phyloP scores from a whole-genome alignment of 306 rosid species.

The Lagenaria siceraria region DNA sequence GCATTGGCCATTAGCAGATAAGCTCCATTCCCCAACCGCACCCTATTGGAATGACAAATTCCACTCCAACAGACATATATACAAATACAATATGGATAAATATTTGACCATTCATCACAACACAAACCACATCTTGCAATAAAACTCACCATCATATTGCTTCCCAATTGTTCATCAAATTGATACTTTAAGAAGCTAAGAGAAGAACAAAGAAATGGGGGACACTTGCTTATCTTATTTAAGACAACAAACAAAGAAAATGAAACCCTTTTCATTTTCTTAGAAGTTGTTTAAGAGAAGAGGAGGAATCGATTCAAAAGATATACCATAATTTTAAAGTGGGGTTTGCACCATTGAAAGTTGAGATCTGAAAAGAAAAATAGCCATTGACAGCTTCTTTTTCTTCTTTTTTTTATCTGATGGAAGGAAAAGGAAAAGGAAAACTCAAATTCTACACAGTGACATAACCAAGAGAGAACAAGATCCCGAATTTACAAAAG shows the following conservation, averaged over 20 bases:
- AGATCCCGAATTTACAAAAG: conserved; percentile 37
- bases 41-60: not conserved
- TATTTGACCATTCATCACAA: not conserved
- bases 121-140: not conserved
- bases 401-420: not conserved
- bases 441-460: conserved; percentile 17
- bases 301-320: not conserved
- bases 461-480: conserved; percentile 17
- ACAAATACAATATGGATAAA: not conserved
- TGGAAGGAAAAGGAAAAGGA: not conserved
- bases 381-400: not conserved
- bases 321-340: not conserved
- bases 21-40: not conserved
- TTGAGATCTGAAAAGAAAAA: conserved; percentile 1
- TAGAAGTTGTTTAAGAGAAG: not conserved
- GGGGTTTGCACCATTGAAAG: not conserved
- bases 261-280: not conserved
- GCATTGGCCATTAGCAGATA: not conserved
- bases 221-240: not conserved
- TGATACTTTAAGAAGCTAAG: too few species aligned
- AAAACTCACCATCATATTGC: not conserved
- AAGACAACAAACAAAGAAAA: not conserved
- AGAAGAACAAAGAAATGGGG: not conserved
- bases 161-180: not conserved
- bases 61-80: not conserved